Conservation (phyloP, 352 stramenopile species). For the Pythium myriotylum region DNA sequence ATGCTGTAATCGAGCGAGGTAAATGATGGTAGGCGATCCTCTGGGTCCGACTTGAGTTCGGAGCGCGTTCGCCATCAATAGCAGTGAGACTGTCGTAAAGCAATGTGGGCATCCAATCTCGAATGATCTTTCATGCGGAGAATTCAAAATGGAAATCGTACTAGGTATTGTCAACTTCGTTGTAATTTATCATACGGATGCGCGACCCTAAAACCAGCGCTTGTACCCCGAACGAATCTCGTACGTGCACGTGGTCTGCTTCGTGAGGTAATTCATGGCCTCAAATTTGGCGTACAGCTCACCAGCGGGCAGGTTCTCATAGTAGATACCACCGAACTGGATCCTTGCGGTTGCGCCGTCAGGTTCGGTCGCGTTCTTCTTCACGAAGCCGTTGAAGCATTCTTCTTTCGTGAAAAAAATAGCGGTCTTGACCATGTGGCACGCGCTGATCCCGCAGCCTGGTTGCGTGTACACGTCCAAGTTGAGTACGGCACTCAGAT, state of each 20-base stretch:
- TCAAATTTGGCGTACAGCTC: constrained; percentile 67
- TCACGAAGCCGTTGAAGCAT: constrained; percentile 49
- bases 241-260: constrained; percentile 43
- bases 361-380: constrained; percentile 35
- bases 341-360: constrained; percentile 42
- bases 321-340: constrained; percentile 63
- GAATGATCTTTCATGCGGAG: too few species aligned
- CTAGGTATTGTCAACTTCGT: too few species aligned
- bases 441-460: constrained; percentile 51
- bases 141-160: too few species aligned
- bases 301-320: constrained; percentile 46
- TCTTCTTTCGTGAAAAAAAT: constrained; percentile 46
- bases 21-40: too few species aligned
- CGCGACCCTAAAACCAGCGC: constrained; percentile 53
- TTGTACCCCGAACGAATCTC: constrained; percentile 45
- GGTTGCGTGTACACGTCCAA: constrained; percentile 54
- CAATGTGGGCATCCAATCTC: too few species aligned
- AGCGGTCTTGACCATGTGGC: constrained; percentile 33
- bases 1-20: too few species aligned
- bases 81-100: too few species aligned
- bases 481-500: constrained; percentile 45
- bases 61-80: too few species aligned
- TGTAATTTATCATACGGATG: too few species aligned
- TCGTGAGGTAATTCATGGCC: constrained; percentile 53
- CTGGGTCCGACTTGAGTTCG: too few species aligned